Conservation (phyloP, 257 asterid genomes). For the Datura wrightii region DNA sequence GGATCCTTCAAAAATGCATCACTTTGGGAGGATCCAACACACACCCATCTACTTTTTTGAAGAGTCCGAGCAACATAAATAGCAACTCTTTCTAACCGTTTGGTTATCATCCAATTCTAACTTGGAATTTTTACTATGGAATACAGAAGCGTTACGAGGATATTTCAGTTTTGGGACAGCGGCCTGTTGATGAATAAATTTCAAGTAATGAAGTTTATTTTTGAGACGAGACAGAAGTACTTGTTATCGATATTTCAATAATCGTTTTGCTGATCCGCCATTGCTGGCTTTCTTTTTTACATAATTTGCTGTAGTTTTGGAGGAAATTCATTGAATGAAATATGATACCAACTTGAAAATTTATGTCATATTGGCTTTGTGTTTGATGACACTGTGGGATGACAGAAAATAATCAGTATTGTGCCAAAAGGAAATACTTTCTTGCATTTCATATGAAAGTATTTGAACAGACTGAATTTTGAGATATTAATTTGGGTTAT, state of each 20-base stretch:
- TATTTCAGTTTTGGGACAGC: slow-evolving; percentile 82
- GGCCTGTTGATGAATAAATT: slow-evolving; percentile 63
- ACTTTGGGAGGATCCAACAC: background rate
- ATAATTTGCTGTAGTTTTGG: slow-evolving; percentile 27
- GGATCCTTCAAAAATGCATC: background rate
- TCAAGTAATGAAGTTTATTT: slow-evolving; percentile 27
- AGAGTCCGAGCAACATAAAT: background rate
- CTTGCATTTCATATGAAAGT: slow-evolving; percentile 13
- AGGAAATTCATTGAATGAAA: slow-evolving; percentile 28
- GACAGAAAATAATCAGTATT: background rate
- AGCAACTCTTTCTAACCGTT: background rate
- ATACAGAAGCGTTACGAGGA: slow-evolving; percentile 90
- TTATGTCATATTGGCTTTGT: background rate
- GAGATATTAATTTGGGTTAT: background rate
- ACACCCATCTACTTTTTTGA: background rate
- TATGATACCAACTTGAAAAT: slow-evolving; percentile 17
- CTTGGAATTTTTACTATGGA: background rate
- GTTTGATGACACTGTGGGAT: background rate
- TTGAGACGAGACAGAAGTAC: slow-evolving; percentile 25
- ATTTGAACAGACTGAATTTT: background rate
- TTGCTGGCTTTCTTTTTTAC: slow-evolving; percentile 36
- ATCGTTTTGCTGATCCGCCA: slow-evolving; percentile 35
- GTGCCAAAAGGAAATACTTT: slow-evolving; percentile 7
- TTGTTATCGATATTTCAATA: slow-evolving; percentile 50
- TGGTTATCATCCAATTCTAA: slow-evolving; percentile 22